phyloP scores from a whole-genome alignment of 805 yeast genomes.

The Wickerhamiella galacta region DNA sequence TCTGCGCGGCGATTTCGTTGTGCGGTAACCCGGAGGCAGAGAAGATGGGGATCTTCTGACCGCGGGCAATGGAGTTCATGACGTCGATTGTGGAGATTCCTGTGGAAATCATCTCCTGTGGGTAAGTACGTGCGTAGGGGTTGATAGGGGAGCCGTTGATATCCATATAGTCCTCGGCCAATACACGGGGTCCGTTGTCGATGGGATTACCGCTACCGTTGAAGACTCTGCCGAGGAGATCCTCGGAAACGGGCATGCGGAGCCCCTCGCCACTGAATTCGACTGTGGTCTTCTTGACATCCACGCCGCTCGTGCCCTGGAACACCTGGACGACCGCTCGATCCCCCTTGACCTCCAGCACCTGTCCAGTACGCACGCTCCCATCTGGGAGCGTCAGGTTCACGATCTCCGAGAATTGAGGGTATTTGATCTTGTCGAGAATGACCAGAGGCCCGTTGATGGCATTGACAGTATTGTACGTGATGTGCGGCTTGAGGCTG shows the following conservation, averaged over 20 bases:
- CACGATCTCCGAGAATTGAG: constrained; percentile 91
- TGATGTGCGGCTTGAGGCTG: constrained; percentile 76
- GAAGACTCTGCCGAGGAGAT: constrained; percentile 91
- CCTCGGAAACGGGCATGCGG: constrained; percentile 91
- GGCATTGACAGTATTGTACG: constrained; percentile 94
- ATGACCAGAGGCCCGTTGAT: constrained; percentile 97
- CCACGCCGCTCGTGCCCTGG: constrained; percentile 98
- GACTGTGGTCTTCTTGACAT: constrained; percentile 91
- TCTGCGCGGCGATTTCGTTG: constrained; percentile 98
- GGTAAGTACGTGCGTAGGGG: constrained; percentile 95
- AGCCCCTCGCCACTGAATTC: constrained; percentile 93
- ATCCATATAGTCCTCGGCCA: constrained; percentile 96
- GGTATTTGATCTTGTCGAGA: constrained; percentile 69
- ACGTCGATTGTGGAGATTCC: constrained; percentile 98
- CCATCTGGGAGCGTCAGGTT: constrained; percentile 96
- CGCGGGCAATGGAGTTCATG: constrained; percentile 99
- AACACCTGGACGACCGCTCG: constrained; percentile 97
- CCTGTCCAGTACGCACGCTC: constrained; percentile 88
- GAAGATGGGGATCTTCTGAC: constrained; percentile 97
- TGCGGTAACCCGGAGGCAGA: constrained; percentile 99
- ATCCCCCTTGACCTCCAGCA: constrained; percentile 90
- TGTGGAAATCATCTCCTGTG: constrained; percentile 99
- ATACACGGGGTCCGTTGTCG: constrained; percentile 94
- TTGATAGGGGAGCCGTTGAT: constrained; percentile 98
- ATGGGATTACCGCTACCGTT: constrained; percentile 98